A percentile compares a stretch with the other conserved stretches of the same genome.
Evolutionary conservation across 2,329 filamentous ascomycete species (phyloP).

Genomic region (Aspergillus niger): DNA sequence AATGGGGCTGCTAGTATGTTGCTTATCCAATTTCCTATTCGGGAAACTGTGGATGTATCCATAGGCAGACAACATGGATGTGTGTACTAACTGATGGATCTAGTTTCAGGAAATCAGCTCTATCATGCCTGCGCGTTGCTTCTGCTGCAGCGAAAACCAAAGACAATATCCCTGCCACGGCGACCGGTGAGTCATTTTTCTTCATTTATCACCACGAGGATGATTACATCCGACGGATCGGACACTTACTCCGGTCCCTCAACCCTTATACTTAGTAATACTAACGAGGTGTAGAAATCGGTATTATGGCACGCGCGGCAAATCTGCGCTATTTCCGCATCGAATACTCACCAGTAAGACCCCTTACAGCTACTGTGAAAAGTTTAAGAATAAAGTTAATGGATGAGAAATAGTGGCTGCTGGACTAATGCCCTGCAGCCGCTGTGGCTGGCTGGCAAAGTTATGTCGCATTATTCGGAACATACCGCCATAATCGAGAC

Average conservation of each 20-base stretch:
- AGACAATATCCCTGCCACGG: constrained; percentile 23
- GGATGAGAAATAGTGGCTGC: constrained; percentile 31
- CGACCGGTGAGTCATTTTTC: constrained; percentile 24
- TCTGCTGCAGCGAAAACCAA: constrained; percentile 35
- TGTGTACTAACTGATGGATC: too few relatives aligned
- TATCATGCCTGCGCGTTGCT: constrained; percentile 36
- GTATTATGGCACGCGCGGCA: constrained; percentile 53
- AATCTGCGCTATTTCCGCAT: constrained; percentile 50
- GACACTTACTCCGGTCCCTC: too few relatives aligned
- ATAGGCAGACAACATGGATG: too few relatives aligned
- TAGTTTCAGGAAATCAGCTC: constrained; percentile 39
- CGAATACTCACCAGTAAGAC: constrained; percentile 45
- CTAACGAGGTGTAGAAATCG: constrained; percentile 31
- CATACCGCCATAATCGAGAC: constrained; percentile 52
- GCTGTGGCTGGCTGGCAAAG: constrained; percentile 52
- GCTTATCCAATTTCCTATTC: too few relatives aligned
- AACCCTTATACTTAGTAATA: too few relatives aligned
- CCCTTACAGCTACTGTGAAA: too few relatives aligned
- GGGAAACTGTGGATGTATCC: too few relatives aligned
- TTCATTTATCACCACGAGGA: too few relatives aligned
- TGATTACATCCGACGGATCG: too few relatives aligned
- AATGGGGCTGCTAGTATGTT: constrained; percentile 31
- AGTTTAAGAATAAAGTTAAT: background rate
- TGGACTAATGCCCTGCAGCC: constrained; percentile 52
- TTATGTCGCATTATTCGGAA: constrained; percentile 48